Percentiles rank a stretch among this genome's conserved stretches.
Conservation (phyloP, 2,329 filamentous ascomycete species). For the Magnaporthiopsis incrustans region DNA sequence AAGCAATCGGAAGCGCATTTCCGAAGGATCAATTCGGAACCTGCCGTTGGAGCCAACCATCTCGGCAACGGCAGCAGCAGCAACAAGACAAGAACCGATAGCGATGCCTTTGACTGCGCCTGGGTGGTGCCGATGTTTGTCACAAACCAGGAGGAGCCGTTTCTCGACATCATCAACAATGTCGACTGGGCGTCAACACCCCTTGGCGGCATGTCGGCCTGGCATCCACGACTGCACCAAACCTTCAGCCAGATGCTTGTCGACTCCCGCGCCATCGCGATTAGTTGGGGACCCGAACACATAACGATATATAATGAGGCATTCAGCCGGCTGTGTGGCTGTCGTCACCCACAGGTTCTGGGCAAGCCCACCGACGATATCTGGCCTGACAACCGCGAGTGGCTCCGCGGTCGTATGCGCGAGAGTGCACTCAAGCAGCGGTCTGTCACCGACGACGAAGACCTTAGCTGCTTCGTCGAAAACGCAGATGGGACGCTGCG, state of each 20-base stretch:
- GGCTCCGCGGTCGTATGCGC: conserved; percentile 30
- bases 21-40: neutral
- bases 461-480: conserved; percentile 38
- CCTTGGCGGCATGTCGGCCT: conserved; percentile 33
- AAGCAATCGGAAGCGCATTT: neutral
- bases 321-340: conserved; percentile 52
- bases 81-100: neutral
- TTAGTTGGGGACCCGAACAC: conserved; percentile 54
- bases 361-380: conserved; percentile 50
- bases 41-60: neutral
- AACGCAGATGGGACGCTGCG: conserved; percentile 31
- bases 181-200: conserved; percentile 37
- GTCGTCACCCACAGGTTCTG: conserved; percentile 56
- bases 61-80: neutral
- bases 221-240: conserved; percentile 35
- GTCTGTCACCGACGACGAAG: conserved; percentile 28
- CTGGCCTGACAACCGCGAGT: conserved; percentile 44
- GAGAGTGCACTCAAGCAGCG: conserved; percentile 23
- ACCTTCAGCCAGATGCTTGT: conserved; percentile 30
- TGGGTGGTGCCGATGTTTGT: conserved; percentile 5
- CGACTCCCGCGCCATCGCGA: conserved; percentile 39
- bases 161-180: conserved; percentile 27
- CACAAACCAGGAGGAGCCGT: conserved; percentile 25
- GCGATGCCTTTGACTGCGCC: neutral
- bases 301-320: conserved; percentile 67